These are phyloP conservation scores for Kodamaea kaohsiungensis DNA, from an alignment of 805 yeast species.

Conservation along the genomic window DNA sequence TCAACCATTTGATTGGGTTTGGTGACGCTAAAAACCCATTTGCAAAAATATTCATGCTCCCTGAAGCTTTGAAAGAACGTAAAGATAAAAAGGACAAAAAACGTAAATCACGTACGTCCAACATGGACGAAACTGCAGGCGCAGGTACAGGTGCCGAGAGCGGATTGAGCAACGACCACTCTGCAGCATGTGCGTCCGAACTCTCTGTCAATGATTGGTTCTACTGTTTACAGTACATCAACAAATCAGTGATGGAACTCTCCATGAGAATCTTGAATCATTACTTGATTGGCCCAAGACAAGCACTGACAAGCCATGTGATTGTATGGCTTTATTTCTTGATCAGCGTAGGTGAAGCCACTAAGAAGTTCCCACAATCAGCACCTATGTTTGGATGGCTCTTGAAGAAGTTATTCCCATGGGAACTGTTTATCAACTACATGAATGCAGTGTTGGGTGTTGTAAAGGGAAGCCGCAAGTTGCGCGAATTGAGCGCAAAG, in stretches of 20 bases:
- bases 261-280: slow-evolving; percentile 67
- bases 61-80: slow-evolving; percentile 70
- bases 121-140: slow-evolving; percentile 1
- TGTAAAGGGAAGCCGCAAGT: slow-evolving; percentile 24
- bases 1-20: slow-evolving; percentile 73
- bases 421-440: slow-evolving; percentile 65
- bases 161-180: slow-evolving; percentile 1
- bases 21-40: slow-evolving; percentile 77
- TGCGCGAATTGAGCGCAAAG: slow-evolving; percentile 17
- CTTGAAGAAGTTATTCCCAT: slow-evolving; percentile 61
- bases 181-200: slow-evolving; percentile 30
- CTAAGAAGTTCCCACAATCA: slow-evolving; percentile 45
- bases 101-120: slow-evolving; percentile 37
- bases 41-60: slow-evolving; percentile 69
- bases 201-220: slow-evolving; percentile 53
- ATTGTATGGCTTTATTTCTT: slow-evolving; percentile 78
- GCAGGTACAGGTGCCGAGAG: not conserved
- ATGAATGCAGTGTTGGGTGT: slow-evolving; percentile 56
- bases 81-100: slow-evolving; percentile 71
- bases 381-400: slow-evolving; percentile 51
- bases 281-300: slow-evolving; percentile 69
- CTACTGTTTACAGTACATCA: slow-evolving; percentile 52
- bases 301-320: slow-evolving; percentile 70
- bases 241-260: slow-evolving; percentile 65
- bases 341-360: slow-evolving; percentile 60